Base-by-base conservation (phyloP, 1,284 basidiomycete species). In the Ceraceosorus guamensis region DNA sequence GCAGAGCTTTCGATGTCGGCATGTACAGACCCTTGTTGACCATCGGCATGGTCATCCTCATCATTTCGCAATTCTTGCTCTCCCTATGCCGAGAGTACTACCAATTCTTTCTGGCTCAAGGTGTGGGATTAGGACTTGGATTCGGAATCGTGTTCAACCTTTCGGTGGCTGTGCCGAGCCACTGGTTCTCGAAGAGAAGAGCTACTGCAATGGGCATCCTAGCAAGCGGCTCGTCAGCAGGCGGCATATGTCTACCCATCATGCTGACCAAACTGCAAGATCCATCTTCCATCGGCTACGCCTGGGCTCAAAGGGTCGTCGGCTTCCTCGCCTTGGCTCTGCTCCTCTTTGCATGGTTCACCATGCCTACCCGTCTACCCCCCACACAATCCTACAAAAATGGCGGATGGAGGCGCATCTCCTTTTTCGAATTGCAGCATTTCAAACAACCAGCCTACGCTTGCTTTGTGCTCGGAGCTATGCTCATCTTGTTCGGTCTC, bases 231-330 rank as follows among this genome's bases (percentile, higher is more conserved):
- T 63, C 60, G n/a, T 61, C 60, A 1, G 60, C 63, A 4, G 68
- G 70, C 6, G 65, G 65, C 16, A 61, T 73, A 57, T 39, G 70
- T 49, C 70, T 66, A 34, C 67, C 70, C 10, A 67, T 73, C 53
- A 47, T 70, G 37, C 54, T 70, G 35, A 24, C 39, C 60, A 7
- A 50, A 48, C 2, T 56, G 66, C n/a, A 53, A 63, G 37, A 59
- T 59, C 2, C 35, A 46, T 5, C 59, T 1, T 24, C 24, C 24
- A 24, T 71, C 16, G 70, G 70, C 2, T 71, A 65, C 34, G 62
- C 52, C 2, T 63, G 63, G 59, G 65, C 55, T 13, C 51, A 44
- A 53, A 43, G 52, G 10, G 30, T 55, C 46, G 43, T 55, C 18
- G 53, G 46, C n/a, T 49, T 55, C 46, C 18, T 47, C 32, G 47